These are phyloP conservation scores for Mycena crocata DNA, from an alignment of 768 basidiomycete species.

Conservation along the genomic window DNA sequence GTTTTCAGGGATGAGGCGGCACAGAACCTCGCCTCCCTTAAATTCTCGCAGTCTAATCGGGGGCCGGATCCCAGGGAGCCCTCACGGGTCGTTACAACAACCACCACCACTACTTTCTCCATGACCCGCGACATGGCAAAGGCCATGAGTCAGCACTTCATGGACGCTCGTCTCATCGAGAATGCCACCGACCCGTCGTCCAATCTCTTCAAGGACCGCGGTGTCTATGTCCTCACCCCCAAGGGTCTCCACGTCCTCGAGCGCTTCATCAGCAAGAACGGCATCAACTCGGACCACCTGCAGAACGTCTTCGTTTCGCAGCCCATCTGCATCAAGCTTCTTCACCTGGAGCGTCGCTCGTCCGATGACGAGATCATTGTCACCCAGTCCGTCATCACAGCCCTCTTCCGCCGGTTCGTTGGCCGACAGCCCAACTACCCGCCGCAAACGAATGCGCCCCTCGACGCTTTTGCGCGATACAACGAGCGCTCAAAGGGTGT, in stretches of 20 bases:
- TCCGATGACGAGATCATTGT: slow-evolving; percentile 98
- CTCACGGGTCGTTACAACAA: slow-evolving; percentile 97
- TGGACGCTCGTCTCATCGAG: slow-evolving; percentile 98
- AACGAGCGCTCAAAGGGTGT: slow-evolving; percentile 84
- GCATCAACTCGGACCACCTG: slow-evolving; percentile 94
- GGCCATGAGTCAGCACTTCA: slow-evolving; percentile 99
- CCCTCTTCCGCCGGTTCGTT: slow-evolving; percentile 95
- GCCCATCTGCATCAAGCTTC: slow-evolving; percentile 96
- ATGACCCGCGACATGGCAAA: slow-evolving; percentile 99
- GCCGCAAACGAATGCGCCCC: slow-evolving; percentile 55
- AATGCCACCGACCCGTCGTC: slow-evolving; percentile 92
- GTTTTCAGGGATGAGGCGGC: slow-evolving; percentile 91
- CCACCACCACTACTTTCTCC: slow-evolving; percentile 98
- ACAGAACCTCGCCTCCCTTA: slow-evolving; percentile 91
- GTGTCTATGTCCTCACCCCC: slow-evolving; percentile 94
- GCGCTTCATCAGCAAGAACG: slow-evolving; percentile 99
- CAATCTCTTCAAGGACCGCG: slow-evolving; percentile 96
- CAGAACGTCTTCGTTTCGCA: slow-evolving; percentile 90
- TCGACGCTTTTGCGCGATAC: slow-evolving; percentile 78
- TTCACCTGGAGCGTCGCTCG: slow-evolving; percentile 94
- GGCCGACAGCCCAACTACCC: slow-evolving; percentile 89
- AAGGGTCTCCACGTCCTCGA: slow-evolving; percentile 99
- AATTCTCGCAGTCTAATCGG: slow-evolving; percentile 99
- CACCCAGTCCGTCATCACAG: slow-evolving; percentile 92
- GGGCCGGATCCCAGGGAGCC: slow-evolving; percentile 98